Percentiles rank a stretch among this genome's conserved stretches.
These are phyloP conservation scores for Marasmius fiardii DNA, from an alignment of 1,284 basidiomycete genomes.

Conservation along the genomic window DNA sequence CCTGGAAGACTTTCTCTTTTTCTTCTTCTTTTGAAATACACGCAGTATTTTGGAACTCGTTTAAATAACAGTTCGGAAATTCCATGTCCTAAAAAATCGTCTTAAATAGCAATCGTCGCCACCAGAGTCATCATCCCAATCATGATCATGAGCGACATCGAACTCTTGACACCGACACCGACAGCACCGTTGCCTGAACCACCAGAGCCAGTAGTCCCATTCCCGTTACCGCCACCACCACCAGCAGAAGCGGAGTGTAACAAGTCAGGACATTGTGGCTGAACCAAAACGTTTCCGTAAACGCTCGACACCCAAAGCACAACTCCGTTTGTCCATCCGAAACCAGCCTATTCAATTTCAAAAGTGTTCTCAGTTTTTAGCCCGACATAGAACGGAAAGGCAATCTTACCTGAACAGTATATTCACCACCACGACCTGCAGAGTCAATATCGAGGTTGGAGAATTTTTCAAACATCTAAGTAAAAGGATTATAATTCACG, in stretches of 20 bases:
- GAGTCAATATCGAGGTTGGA: slow-evolving; percentile 76
- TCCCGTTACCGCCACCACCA: slow-evolving; percentile 3
- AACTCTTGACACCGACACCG: neutral
- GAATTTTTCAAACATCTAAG: slow-evolving; percentile 90
- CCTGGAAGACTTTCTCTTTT: too few species aligned
- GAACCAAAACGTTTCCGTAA: slow-evolving; percentile 63
- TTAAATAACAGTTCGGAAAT: too few species aligned
- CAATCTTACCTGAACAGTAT: slow-evolving; percentile 62
- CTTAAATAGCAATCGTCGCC: neutral
- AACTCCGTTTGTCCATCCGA: slow-evolving; percentile 93
- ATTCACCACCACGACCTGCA: slow-evolving; percentile 84
- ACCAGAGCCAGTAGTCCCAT: slow-evolving; percentile 13
- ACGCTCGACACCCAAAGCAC: slow-evolving; percentile 71
- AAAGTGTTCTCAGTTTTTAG: slow-evolving; percentile 3
- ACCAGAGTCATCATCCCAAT: neutral
- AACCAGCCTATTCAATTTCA: slow-evolving; percentile 44
- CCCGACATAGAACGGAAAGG: neutral
- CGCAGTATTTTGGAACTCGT: too few species aligned
- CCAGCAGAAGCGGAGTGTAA: slow-evolving; percentile 22
- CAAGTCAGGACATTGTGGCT: slow-evolving; percentile 64
- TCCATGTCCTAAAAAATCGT: too few species aligned
- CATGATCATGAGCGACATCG: neutral
- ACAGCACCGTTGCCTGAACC: neutral
- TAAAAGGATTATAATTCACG: too few species aligned
- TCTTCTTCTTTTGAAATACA: too few species aligned